Conservation (phyloP, 2,329 filamentous ascomycete genomes). For the Penicillium digitatum region DNA sequence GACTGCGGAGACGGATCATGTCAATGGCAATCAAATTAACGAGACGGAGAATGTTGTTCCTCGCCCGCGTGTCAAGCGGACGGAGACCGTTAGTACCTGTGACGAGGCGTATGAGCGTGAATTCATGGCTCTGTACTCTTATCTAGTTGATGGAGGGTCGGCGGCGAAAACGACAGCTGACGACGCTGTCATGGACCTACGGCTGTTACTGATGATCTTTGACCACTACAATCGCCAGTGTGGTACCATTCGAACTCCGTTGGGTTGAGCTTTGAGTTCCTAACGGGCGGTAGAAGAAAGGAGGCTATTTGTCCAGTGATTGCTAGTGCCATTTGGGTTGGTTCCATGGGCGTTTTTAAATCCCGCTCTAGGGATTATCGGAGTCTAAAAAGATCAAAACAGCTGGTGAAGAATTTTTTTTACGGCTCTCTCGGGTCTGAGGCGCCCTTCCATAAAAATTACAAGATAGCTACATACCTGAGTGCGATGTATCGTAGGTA, state of each 20-base stretch:
- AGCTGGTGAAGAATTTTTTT: neutral
- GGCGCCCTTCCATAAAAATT: neutral
- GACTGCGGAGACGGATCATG: neutral
- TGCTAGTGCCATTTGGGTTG: neutral
- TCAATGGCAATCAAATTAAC: neutral
- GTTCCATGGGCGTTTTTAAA: neutral
- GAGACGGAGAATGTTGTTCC: neutral
- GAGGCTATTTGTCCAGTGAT: neutral
- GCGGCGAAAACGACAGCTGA: conserved; percentile 33
- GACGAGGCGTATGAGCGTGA: conserved; percentile 39
- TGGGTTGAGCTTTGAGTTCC: conserved; percentile 21
- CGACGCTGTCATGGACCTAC: conserved; percentile 39
- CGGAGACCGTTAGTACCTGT: conserved; percentile 32
- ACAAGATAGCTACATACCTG: neutral
- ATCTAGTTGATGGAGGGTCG: conserved; percentile 26
- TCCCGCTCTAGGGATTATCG: no score
- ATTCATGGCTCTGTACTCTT: conserved; percentile 36
- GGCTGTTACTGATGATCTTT: conserved; percentile 34
- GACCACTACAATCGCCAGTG: conserved; percentile 37
- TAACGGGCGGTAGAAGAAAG: neutral
- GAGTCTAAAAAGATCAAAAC: neutral
- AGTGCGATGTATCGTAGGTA: conserved; percentile 1
- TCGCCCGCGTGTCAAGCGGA: conserved; percentile 17
- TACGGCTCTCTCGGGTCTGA: neutral
- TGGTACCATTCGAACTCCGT: conserved; percentile 33